Evolutionary conservation across 768 basidiomycete genomes (phyloP), one percentile per base, ranked within the genome.

Genomic region (Auricularia heimuer): DNA sequence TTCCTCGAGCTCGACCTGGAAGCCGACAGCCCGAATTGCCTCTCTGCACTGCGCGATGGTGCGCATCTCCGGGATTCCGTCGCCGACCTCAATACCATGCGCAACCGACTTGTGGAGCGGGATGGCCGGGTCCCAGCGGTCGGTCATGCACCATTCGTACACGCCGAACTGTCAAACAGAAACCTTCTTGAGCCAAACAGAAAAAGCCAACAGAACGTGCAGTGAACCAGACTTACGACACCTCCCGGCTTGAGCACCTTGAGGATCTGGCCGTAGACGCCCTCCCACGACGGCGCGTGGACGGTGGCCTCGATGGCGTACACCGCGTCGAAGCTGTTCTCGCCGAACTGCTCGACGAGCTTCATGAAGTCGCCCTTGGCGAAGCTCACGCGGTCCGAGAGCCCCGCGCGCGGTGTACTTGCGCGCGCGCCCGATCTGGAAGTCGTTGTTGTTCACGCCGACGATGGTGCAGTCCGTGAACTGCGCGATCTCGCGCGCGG

Each of bases 141-240:
- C 94, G 21, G 97, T 98, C 97, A 99, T 98, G 76, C 87, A 88
- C 96, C 96, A 99, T 75, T 98, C 97, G 77, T 98, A 99, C 44
- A 98, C 90, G 72, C 95, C 96, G 75, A 97, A 97, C 90, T 95
- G 39, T 42, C 39, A 14, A 42, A 42, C 39, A 58, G 3, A 61
- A 3, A 42, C 16, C 21, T 1, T 2, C 4, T 29, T 24, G n/a
- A 60, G 64, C 18, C 45, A 6, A 44, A 47, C 14, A 14, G 33
- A 42, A 42, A 39, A 45, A 24, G 24, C 29, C 37, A 64, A 14
- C 18, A 18, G 18, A 36, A 29, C 29, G 29, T 29, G 29, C 29
- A 29, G 29, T 29, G 29, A 29, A 29, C 29, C 29, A 29, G 14
- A 84, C 91, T 74, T 73, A 95, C 94, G 24, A 90, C 80, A 68